Base-by-base conservation (phyloP, 495 filamentous ascomycete genomes). In the Aspergillus coremiiformis region DNA sequence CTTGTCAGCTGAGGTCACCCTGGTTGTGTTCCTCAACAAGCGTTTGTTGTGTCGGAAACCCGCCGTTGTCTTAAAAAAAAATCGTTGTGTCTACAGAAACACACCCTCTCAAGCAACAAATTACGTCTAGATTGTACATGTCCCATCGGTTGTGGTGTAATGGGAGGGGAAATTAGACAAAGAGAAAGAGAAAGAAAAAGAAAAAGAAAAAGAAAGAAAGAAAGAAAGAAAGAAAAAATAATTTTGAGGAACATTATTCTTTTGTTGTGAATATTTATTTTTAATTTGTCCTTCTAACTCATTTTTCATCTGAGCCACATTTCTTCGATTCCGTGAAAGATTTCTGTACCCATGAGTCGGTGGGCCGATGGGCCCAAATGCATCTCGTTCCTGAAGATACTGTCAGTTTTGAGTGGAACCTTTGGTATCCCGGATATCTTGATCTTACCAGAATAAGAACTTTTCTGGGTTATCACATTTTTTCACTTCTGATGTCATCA, bases 361-460 rank as follows among this genome's bases (percentile, higher is more conserved):
- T 78, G 74, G 44, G 71, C 74, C 12, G 66, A 68, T 19, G 75
- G 65, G 9, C 77, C 77, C 55, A 78, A 58, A 54, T 74, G 69
- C 66, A 78, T 75, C 17, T 78, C 70, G 56, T 80, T 70, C 77
- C 78, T 80, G 62, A 39, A 23, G 30, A 35, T 37, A 41, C 9
- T 4, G 51, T 55, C 39, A 57, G 52, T 49, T 46, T 61, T 37
- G 26, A 54, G 17, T 45, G 21, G 29, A 15, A n/a, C 22, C 32
- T 53, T 42, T 39, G 22, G 24, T 22, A 50, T 45, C n/a, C n/a
- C n/a, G n/a, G 41, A 19, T 19, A 26, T 26, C 30, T 39, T 21
- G 24, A 15, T 58, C 69, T 66, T 65, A 78, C 78, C 76, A 78
- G 61, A 80, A 78, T 26, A 79, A 66, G 60, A 71, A 79, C 47